Evolutionary conservation across 345 rosid genomes (phyloP).

Genomic region (Brassica rapa): DNA sequence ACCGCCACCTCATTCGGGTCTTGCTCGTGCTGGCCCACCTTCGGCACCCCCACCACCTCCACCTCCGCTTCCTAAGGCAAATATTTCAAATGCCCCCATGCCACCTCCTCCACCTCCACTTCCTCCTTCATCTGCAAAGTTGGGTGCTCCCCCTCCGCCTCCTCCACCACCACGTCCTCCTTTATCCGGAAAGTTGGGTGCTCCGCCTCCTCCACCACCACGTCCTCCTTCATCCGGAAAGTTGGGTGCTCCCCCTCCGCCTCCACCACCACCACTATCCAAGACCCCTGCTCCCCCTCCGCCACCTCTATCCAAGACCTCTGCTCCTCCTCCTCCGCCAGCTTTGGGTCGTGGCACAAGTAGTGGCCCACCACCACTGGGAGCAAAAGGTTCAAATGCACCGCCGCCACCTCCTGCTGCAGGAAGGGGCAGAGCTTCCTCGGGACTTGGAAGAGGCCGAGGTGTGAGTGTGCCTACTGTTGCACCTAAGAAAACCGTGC

Average conservation of each 20-base stretch:
- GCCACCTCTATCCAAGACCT: constrained; percentile 33
- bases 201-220: constrained; percentile 33
- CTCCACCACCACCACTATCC: constrained; percentile 25
- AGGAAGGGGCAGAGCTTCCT: constrained; percentile 61
- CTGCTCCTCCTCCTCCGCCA: constrained; percentile 68
- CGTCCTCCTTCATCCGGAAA: constrained; percentile 32
- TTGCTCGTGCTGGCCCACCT: constrained; percentile 31
- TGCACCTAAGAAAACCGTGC: constrained; percentile 63
- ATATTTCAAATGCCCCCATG: constrained; percentile 35
- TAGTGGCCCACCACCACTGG: constrained; percentile 53
- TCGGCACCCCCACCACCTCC: constrained; percentile 36
- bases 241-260: constrained; percentile 31
- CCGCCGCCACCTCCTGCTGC: constrained; percentile 76
- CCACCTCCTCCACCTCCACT: constrained; percentile 32
- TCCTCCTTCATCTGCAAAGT: constrained; percentile 21
- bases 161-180: constrained; percentile 27
- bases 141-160: constrained; percentile 35
- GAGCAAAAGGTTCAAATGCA: constrained; percentile 53
- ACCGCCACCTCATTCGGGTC: constrained; percentile 19
- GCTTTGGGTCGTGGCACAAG: constrained; percentile 38
- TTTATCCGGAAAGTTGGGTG: constrained; percentile 30
- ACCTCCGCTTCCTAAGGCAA: constrained; percentile 29
- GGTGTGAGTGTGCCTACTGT: constrained; percentile 46
- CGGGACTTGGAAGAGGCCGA: constrained; percentile 66
- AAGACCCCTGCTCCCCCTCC: constrained; percentile 32